Evolutionary conservation across 2,329 filamentous ascomycete species (phyloP).

Genomic region (Sporothrix sp.): DNA sequence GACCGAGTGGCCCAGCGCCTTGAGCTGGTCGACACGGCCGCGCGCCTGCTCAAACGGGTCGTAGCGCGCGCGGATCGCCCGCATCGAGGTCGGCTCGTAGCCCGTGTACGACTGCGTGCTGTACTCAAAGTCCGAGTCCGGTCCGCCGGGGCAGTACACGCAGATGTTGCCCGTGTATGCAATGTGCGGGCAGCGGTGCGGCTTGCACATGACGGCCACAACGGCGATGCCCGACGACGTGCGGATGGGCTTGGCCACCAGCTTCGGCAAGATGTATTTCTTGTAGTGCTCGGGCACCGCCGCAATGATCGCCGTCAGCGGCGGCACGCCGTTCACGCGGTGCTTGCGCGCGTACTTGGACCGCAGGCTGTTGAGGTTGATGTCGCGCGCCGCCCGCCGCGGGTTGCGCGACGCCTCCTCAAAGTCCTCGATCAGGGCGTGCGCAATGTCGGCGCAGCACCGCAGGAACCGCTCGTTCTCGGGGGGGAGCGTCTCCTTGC

Average conservation of each 20-base stretch:
- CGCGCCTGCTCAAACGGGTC: slow-evolving; percentile 96
- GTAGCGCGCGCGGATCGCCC: slow-evolving; percentile 90
- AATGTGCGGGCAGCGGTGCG: slow-evolving; percentile 93
- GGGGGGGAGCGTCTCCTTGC: slow-evolving; percentile 64
- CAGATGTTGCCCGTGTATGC: slow-evolving; percentile 98
- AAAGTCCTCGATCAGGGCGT: slow-evolving; percentile 87
- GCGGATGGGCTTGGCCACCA: slow-evolving; percentile 95
- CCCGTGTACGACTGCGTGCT: slow-evolving; percentile 98
- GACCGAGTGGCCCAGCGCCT: slow-evolving; percentile 88
- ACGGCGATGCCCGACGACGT: slow-evolving; percentile 71
- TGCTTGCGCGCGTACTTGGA: slow-evolving; percentile 90
- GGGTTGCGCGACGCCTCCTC: slow-evolving; percentile 63
- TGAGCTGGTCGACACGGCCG: slow-evolving; percentile 92
- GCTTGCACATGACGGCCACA: slow-evolving; percentile 99
- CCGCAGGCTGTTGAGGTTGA: slow-evolving; percentile 85
- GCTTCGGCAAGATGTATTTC: slow-evolving; percentile 93
- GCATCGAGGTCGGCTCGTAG: slow-evolving; percentile 97
- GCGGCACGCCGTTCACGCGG: slow-evolving; percentile 75
- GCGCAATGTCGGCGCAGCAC: slow-evolving; percentile 92
- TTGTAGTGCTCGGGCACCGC: slow-evolving; percentile 99
- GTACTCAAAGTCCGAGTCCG: slow-evolving; percentile 98
- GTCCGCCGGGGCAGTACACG: slow-evolving; percentile 95
- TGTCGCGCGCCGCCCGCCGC: slow-evolving; percentile 65
- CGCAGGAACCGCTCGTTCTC: slow-evolving; percentile 92
- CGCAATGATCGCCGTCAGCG: slow-evolving; percentile 92